Conservation (phyloP, 768 basidiomycete genomes). For the Hygrophorus pudorinus region DNA sequence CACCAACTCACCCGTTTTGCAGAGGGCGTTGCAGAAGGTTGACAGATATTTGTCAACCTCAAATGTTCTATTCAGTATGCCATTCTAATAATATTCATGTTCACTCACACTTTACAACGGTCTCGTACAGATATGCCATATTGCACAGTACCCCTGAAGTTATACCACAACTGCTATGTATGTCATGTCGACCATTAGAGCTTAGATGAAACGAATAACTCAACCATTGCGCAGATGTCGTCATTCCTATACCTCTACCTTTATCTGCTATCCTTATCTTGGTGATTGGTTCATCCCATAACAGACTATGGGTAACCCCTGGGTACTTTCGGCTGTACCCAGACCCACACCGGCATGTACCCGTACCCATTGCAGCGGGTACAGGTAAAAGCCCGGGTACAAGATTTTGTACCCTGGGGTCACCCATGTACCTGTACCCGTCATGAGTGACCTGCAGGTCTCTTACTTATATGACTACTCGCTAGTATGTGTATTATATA, state of each 20-base stretch:
- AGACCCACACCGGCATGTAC: too few relatives aligned
- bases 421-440: too few relatives aligned
- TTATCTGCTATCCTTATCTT: constrained; percentile 61
- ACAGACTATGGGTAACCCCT: too few relatives aligned
- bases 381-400: too few relatives aligned
- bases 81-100: neutral
- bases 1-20: constrained; percentile 2
- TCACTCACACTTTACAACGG: neutral
- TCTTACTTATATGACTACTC: too few relatives aligned
- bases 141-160: constrained; percentile 63
- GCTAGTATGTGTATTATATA: too few relatives aligned
- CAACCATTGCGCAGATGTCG: constrained; percentile 38
- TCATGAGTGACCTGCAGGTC: too few relatives aligned
- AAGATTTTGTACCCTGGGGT: too few relatives aligned
- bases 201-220: neutral
- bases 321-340: too few relatives aligned
- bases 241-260: constrained; percentile 57
- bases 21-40: constrained; percentile 63
- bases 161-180: constrained; percentile 58
- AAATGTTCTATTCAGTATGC: constrained; percentile 61
- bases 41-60: constrained; percentile 60
- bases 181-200: constrained; percentile 10
- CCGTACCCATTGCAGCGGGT: too few relatives aligned
- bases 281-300: constrained; percentile 43
- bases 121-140: constrained; percentile 41